A percentile compares a stretch with the other conserved stretches of the same genome.
Evolutionary conservation across 768 basidiomycete genomes (phyloP).

Genomic region (Hemileccinum impolitum): DNA sequence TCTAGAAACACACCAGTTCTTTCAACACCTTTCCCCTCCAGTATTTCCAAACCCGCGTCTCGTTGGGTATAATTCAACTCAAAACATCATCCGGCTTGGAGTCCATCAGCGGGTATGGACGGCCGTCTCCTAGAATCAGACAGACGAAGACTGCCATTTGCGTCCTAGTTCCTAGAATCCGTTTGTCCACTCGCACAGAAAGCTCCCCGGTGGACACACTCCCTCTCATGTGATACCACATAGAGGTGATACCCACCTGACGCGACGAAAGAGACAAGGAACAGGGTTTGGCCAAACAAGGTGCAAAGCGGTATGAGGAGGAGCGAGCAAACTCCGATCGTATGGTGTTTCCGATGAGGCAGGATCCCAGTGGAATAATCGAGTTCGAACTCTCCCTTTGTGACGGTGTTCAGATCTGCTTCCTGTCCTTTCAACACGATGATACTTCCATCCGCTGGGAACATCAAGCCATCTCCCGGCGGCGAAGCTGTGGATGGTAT

Average conservation of each 20-base stretch:
- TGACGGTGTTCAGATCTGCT: constrained; percentile 26
- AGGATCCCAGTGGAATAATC: constrained; percentile 15
- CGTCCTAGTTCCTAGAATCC: constrained; percentile 20
- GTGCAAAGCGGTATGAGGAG: constrained; percentile 28
- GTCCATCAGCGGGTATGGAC: not conserved
- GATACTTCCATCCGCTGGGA: constrained; percentile 12
- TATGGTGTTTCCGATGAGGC: constrained; percentile 2
- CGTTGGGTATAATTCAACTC: constrained; percentile 23
- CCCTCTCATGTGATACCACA: constrained; percentile 31
- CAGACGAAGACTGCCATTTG: constrained; percentile 30
- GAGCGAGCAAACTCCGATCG: constrained; percentile 23
- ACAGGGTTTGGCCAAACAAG: constrained; percentile 33
- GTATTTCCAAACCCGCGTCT: constrained; percentile 25
- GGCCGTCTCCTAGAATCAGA: constrained; percentile 14
- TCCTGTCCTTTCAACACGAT: constrained; percentile 30
- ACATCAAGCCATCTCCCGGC: constrained; percentile 31
- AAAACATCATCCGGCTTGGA: constrained; percentile 7
- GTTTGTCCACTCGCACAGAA: constrained; percentile 9
- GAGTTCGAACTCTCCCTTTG: constrained; percentile 32
- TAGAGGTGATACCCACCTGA: constrained; percentile 34
- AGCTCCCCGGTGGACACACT: constrained; percentile 15
- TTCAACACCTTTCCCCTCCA: constrained; percentile 25
- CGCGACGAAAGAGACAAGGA: constrained; percentile 25
- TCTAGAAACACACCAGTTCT: constrained; percentile 16
- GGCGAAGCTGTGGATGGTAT: constrained; percentile 24